phyloP scores from a whole-genome alignment of 148 eudicot species.

The Vaccinium darrowii region DNA sequence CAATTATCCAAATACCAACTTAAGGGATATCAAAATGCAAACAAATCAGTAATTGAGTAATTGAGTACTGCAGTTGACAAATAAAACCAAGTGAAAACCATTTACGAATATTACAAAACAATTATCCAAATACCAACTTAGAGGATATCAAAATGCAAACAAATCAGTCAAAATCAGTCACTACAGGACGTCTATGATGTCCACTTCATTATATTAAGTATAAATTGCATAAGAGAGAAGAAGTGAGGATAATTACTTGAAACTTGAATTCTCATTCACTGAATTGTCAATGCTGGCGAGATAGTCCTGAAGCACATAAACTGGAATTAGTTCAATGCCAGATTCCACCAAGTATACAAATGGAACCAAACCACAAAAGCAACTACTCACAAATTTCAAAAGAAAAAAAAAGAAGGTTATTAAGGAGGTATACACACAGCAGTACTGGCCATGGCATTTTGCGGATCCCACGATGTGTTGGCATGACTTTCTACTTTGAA shows the following conservation, averaged over 20 bases:
- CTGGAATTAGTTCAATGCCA: neutral
- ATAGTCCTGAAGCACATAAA: conserved; percentile 51
- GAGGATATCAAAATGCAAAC: neutral
- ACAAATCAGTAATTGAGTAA: neutral
- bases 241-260: conserved; percentile 52
- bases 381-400: conserved; percentile 4
- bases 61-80: neutral
- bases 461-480: conserved; percentile 66
- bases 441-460: conserved; percentile 65
- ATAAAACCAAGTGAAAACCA: neutral
- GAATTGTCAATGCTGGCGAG: conserved; percentile 62
- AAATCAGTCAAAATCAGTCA: neutral
- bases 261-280: conserved; percentile 42
- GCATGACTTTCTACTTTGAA: conserved; percentile 63
- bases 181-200: neutral
- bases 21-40: too few species aligned
- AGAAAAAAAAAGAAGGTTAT: neutral
- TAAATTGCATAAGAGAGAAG: neutral
- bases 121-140: neutral
- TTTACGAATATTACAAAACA: neutral
- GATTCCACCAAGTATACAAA: neutral
- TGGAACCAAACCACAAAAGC: neutral
- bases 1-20: too few species aligned
- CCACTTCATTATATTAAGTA: neutral
- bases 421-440: conserved; percentile 51